phyloP scores from a whole-genome alignment of 2,329 filamentous ascomycete species.

The Aspergillus unguis region DNA sequence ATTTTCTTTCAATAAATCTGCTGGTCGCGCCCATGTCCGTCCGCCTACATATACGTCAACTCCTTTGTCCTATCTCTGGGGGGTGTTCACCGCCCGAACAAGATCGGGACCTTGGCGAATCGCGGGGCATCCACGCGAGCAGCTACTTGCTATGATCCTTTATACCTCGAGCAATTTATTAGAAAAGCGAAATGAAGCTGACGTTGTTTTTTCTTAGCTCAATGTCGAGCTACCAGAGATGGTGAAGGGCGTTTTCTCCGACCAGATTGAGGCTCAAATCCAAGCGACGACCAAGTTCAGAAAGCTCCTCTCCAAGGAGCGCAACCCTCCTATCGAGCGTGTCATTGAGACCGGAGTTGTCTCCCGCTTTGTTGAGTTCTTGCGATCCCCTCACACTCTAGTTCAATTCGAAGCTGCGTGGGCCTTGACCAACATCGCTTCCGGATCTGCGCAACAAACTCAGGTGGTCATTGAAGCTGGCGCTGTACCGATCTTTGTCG shows the following conservation, averaged over 20 bases:
- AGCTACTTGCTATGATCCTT: not conserved
- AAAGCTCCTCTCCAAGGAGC: slow-evolving; percentile 96
- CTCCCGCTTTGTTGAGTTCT: slow-evolving; percentile 94
- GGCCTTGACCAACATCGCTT: slow-evolving; percentile 99
- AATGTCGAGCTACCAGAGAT: slow-evolving; percentile 98
- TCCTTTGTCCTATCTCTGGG: slow-evolving; percentile 27
- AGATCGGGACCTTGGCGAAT: slow-evolving; percentile 8
- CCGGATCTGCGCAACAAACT: slow-evolving; percentile 92
- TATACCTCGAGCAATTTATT: not conserved
- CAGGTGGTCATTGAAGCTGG: slow-evolving; percentile 98
- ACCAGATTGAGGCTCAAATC: slow-evolving; percentile 97
- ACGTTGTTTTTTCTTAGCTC: slow-evolving; percentile 56
- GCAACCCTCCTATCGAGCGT: slow-evolving; percentile 97
- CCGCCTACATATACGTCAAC: not conserved
- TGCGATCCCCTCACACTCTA: slow-evolving; percentile 93
- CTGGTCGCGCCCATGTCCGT: slow-evolving; percentile 1
- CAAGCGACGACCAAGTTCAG: slow-evolving; percentile 97
- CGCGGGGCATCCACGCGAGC: slow-evolving; percentile 8
- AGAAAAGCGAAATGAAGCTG: slow-evolving; percentile 18
- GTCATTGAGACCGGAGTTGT: slow-evolving; percentile 99
- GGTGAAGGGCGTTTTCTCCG: slow-evolving; percentile 96
- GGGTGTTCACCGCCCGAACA: slow-evolving; percentile 37
- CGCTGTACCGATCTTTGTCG: slow-evolving; percentile 96
- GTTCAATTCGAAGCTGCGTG: slow-evolving; percentile 99
- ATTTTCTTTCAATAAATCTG: slow-evolving; percentile 11